These are phyloP conservation scores for Fusarium albidum DNA, from an alignment of 2,329 filamentous ascomycete genomes.

Conservation along the genomic window DNA sequence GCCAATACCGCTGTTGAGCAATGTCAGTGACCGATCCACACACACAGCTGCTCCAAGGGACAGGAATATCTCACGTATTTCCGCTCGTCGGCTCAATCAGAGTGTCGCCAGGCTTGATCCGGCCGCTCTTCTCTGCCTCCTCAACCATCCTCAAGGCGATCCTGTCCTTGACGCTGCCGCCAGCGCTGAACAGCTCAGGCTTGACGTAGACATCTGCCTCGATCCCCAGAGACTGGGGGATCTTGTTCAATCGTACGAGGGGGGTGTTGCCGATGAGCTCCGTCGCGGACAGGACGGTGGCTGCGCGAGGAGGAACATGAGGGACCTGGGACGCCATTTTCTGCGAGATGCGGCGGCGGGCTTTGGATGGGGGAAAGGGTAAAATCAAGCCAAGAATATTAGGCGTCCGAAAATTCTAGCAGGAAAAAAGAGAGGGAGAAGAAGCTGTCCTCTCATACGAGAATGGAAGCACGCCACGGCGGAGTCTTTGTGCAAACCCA, in stretches of 20 bases:
- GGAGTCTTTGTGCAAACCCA: constrained; percentile 27
- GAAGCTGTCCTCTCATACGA: constrained; percentile 25
- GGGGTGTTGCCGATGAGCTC: constrained; percentile 96
- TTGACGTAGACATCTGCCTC: constrained; percentile 91
- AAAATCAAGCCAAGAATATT: background rate
- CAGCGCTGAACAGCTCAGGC: constrained; percentile 92
- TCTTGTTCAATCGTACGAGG: constrained; percentile 91
- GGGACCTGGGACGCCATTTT: constrained; percentile 42
- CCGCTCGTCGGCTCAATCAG: constrained; percentile 98
- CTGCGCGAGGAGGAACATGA: constrained; percentile 43
- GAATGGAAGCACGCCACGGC: constrained; percentile 38
- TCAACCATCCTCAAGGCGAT: constrained; percentile 98
- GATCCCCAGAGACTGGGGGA: constrained; percentile 90
- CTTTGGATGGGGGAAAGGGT: background rate
- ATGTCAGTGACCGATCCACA: constrained; percentile 1
- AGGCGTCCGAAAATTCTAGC: background rate
- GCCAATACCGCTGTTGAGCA: constrained; percentile 76
- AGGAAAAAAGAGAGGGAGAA: background rate
- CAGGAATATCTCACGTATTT: constrained; percentile 70
- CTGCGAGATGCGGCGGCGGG: background rate
- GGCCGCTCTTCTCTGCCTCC: constrained; percentile 87
- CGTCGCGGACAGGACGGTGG: constrained; percentile 69
- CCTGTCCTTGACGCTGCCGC: constrained; percentile 91
- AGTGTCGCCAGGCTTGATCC: constrained; percentile 96
- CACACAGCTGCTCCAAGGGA: constrained; percentile 21